Conservation (phyloP, 345 rosid species). For the Brassica napus region DNA sequence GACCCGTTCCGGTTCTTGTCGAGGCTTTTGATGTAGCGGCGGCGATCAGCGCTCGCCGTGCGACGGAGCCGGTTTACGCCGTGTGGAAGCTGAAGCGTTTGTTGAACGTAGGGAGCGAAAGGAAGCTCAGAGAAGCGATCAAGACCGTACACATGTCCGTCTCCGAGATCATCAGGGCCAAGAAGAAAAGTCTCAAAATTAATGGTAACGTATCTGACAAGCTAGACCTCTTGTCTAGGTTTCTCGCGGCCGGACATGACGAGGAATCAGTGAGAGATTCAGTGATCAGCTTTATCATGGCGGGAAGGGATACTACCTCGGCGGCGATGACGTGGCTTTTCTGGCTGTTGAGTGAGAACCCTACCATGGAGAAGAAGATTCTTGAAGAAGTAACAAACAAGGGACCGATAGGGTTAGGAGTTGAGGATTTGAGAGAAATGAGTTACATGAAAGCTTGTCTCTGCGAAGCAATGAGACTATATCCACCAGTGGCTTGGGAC, state of each 20-base stretch:
- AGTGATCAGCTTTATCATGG: conserved; percentile 65
- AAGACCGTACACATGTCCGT: conserved; percentile 40
- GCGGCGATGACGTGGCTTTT: conserved; percentile 77
- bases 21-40: conserved; percentile 60
- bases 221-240: conserved; percentile 55
- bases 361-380: conserved; percentile 38
- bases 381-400: conserved; percentile 38
- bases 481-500: conserved; percentile 77
- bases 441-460: conserved; percentile 56
- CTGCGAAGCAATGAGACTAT: conserved; percentile 71
- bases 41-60: conserved; percentile 59
- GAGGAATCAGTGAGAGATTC: conserved; percentile 62
- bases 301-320: conserved; percentile 73
- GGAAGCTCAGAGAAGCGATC: conserved; percentile 51
- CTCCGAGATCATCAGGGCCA: conserved; percentile 44
- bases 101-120: conserved; percentile 61
- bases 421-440: conserved; percentile 49
- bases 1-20: conserved; percentile 46
- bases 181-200: conserved; percentile 33
- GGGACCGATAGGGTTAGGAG: conserved; percentile 33
- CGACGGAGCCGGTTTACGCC: conserved; percentile 49
- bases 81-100: conserved; percentile 70
- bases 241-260: conserved; percentile 47
- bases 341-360: conserved; percentile 54
- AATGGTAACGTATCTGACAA: conserved; percentile 13